Conservation (phyloP, 306 rosid species). For the Dryas drummondii region DNA sequence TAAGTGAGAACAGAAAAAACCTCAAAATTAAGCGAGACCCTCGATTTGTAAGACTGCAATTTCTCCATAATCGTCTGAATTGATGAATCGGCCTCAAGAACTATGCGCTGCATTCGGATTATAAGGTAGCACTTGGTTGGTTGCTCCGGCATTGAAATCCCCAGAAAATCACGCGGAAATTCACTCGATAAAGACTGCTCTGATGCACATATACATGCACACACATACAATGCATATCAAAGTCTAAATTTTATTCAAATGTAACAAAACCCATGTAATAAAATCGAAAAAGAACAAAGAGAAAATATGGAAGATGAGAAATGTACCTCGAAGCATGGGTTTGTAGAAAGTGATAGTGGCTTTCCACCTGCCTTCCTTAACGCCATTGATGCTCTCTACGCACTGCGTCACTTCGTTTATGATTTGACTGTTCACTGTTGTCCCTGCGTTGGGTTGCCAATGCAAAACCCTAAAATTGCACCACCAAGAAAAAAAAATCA, state of each 20-base stretch:
- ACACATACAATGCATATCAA: neutral
- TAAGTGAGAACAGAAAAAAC: slow-evolving; percentile 14
- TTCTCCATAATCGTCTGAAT: slow-evolving; percentile 86
- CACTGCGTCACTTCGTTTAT: slow-evolving; percentile 85
- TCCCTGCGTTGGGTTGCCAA: slow-evolving; percentile 87
- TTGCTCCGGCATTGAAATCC: slow-evolving; percentile 72
- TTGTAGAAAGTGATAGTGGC: slow-evolving; percentile 81
- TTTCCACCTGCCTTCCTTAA: slow-evolving; percentile 85
- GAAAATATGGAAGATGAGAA: neutral
- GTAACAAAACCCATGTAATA: neutral
- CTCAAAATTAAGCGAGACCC: slow-evolving; percentile 79
- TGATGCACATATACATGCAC: slow-evolving; percentile 8
- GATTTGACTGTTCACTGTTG: slow-evolving; percentile 64
- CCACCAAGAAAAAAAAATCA: neutral
- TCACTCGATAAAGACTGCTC: slow-evolving; percentile 48
- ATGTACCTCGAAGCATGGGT: slow-evolving; percentile 75
- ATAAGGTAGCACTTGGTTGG: slow-evolving; percentile 78
- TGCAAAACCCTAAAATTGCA: slow-evolving; percentile 63
- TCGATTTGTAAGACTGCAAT: slow-evolving; percentile 82
- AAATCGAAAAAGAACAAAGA: neutral
- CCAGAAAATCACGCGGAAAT: slow-evolving; percentile 77
- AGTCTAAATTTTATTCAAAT: neutral
- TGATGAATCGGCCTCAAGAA: slow-evolving; percentile 76
- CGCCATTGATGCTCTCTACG: slow-evolving; percentile 73
- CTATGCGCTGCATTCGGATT: slow-evolving; percentile 67